Base-by-base conservation (phyloP, 306 rosid genomes). In the Vigna angularis region DNA sequence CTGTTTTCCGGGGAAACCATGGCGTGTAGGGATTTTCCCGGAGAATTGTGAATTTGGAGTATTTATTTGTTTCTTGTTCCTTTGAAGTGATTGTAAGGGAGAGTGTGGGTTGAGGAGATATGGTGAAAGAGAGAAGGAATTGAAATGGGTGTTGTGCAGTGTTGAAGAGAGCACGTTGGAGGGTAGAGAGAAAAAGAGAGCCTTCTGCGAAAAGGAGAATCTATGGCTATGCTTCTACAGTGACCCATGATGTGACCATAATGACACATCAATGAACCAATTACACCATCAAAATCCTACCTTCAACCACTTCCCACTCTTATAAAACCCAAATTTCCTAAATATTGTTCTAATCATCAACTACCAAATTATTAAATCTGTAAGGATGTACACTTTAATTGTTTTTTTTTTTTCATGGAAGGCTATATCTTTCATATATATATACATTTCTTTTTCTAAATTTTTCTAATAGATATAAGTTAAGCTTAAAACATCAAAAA, bases 1-100 rank as follows among this genome's bases (percentile, higher is more conserved):
- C 87, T 79, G 82, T 81, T 95, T 91, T 95, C 99, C 66, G 98
- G 94, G 70, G 97, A 87, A 66, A 84, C 98, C 99, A 95, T 75
- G 85, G 28, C 68, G 34, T 53, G n/a, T n/a, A 65, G 36, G 61
- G 58, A 73, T 36, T 15, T 73, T 70, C 73, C 77, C 77, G 89
- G 83, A 70, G 80, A 71, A 38, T 57, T 3, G 44, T 34, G 49
- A 45, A 52, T 57, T 77, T 64, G 65, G 38, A 77, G 49, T 9
- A 1, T 4, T 32, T 62, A 4, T 6, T 5, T 6, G n/a, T 61
- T 4, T 14, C 15, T 59, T 0, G 1, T 45, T 45, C n/a, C 1
- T 28, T 9, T 7, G 0, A 36, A 26, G 36, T 16, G 20, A 22
- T 10, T 56, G 34, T 10, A 3, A 12, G 1, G 5, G 8, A 10